These are phyloP conservation scores for Fagopyrum homotropicum DNA, from an alignment of 148 eudicot species.

Conservation along the genomic window DNA sequence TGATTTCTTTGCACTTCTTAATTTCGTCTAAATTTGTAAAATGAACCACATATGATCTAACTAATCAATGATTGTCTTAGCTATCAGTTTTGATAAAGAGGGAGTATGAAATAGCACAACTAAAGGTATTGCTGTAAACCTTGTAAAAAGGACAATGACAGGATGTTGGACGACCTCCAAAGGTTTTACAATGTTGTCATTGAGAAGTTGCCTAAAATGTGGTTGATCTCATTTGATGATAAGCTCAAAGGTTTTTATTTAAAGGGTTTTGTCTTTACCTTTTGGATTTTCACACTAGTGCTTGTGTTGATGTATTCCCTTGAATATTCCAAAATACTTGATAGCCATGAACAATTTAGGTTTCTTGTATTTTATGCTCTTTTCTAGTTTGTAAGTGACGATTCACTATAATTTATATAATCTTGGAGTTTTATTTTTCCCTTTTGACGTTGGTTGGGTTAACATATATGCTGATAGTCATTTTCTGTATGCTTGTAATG, in stretches of 20 bases:
- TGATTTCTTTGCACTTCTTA: too few relatives aligned
- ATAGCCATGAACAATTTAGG: neutral
- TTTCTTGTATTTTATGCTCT: neutral
- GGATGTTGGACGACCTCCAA: slow-evolving; percentile 42
- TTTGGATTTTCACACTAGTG: neutral
- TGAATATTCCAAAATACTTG: neutral
- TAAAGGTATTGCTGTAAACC: slow-evolving; percentile 44
- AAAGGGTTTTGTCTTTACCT: neutral
- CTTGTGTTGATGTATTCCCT: neutral
- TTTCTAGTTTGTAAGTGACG: neutral
- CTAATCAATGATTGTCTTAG: neutral
- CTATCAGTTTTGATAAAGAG: neutral
- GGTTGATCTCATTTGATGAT: slow-evolving; percentile 33
- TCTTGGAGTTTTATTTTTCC: neutral
- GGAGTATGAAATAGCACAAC: neutral
- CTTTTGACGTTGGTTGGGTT: neutral
- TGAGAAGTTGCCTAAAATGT: slow-evolving; percentile 43
- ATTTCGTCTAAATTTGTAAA: too few relatives aligned
- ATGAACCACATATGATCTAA: too few relatives aligned
- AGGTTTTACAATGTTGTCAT: slow-evolving; percentile 38
- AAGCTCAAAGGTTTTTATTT: neutral
- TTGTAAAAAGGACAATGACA: slow-evolving; percentile 32
- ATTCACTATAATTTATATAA: neutral
- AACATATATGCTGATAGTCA: neutral
- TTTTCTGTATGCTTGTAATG: neutral